Percentiles rank a stretch among this genome's conserved stretches.
phyloP scores from a whole-genome alignment of 2,329 filamentous ascomycete species.

The Bipolaris victoriae region DNA sequence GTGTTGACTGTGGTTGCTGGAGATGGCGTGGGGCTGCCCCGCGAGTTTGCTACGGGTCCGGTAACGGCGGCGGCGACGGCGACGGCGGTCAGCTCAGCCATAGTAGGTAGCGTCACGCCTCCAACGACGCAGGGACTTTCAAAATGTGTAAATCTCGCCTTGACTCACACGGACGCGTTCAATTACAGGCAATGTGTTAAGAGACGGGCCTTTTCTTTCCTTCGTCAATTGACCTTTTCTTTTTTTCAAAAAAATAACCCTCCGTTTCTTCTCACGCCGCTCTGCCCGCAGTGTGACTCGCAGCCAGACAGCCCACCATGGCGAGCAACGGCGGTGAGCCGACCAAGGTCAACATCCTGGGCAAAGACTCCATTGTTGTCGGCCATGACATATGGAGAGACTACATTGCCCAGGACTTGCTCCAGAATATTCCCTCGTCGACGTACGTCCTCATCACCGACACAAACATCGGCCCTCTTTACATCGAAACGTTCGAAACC shows the following conservation, averaged over 20 bases:
- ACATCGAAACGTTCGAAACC: slow-evolving; percentile 77
- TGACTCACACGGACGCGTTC: slow-evolving; percentile 8
- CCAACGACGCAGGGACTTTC: slow-evolving; percentile 10
- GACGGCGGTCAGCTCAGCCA: slow-evolving; percentile 6
- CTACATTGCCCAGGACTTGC: slow-evolving; percentile 80
- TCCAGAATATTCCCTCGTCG: slow-evolving; percentile 77
- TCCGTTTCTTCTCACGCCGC: neutral
- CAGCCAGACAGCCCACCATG: slow-evolving; percentile 33
- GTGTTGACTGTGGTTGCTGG: neutral
- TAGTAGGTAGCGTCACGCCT: slow-evolving; percentile 5
- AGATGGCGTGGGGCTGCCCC: slow-evolving; percentile 16
- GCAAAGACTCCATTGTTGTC: slow-evolving; percentile 87
- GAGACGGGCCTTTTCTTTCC: neutral
- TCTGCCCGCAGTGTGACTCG: slow-evolving; percentile 18
- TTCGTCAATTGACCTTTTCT: slow-evolving; percentile 9
- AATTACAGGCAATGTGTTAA: slow-evolving; percentile 11
- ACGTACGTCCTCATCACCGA: slow-evolving; percentile 98
- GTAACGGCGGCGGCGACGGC: slow-evolving; percentile 14
- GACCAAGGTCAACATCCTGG: slow-evolving; percentile 78
- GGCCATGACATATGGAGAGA: slow-evolving; percentile 88
- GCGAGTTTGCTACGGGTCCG: slow-evolving; percentile 21
- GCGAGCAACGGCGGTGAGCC: slow-evolving; percentile 49
- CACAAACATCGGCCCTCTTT: slow-evolving; percentile 83
- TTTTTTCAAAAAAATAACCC: no score
- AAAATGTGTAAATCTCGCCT: slow-evolving; percentile 5